Evolutionary conservation across 768 basidiomycete species (phyloP).

Genomic region (Lyophyllum shimeji): DNA sequence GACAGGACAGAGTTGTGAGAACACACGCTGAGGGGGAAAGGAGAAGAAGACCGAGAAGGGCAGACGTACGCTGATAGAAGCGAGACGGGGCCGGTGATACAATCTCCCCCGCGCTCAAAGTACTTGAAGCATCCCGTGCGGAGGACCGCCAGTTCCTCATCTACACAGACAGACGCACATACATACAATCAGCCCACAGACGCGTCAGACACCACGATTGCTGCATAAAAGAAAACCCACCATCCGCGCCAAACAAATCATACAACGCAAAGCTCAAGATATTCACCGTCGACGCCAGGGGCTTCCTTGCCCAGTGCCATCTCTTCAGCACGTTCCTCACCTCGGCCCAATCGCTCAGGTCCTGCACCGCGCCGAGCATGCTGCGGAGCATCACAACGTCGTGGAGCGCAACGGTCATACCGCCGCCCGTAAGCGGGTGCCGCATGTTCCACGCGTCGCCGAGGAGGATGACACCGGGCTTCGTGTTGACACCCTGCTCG

Average conservation of each 20-base stretch:
- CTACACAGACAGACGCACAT: conserved; percentile 35
- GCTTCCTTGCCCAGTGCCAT: conserved; percentile 90
- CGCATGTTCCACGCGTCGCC: conserved; percentile 99
- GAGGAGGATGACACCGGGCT: conserved; percentile 76
- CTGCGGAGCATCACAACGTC: conserved; percentile 77
- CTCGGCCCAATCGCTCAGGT: conserved; percentile 49
- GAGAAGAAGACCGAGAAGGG: background rate
- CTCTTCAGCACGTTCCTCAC: conserved; percentile 52
- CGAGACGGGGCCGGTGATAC: conserved; percentile 84
- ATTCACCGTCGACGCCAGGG: conserved; percentile 83
- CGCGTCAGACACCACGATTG: no score
- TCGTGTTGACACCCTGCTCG: conserved; percentile 66
- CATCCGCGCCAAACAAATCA: conserved; percentile 91
- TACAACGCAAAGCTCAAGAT: conserved; percentile 92
- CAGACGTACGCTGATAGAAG: conserved; percentile 78
- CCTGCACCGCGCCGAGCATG: conserved; percentile 49
- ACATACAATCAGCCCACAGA: no score
- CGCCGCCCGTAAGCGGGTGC: conserved; percentile 95
- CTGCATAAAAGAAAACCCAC: no score
- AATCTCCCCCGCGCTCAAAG: conserved; percentile 91
- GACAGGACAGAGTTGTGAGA: background rate
- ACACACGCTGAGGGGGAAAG: no score
- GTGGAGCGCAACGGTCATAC: conserved; percentile 94
- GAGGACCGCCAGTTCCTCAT: conserved; percentile 59
- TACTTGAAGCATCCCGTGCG: conserved; percentile 94